Percentiles rank a stretch among this genome's conserved stretches.
Conservation (phyloP, 345 rosid species). For the Bretschneidera sinensis region DNA sequence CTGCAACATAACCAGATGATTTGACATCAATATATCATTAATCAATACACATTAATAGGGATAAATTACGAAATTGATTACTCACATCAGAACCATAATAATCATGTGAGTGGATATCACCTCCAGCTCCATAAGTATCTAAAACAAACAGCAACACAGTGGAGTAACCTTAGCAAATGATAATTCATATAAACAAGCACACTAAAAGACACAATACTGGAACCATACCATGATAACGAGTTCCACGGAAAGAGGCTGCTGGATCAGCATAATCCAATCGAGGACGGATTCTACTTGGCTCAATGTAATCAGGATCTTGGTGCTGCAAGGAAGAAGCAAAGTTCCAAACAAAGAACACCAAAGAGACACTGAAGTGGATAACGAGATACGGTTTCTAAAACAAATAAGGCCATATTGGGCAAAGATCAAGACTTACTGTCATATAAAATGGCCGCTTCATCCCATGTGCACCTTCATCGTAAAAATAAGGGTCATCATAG, state of each 20-base stretch:
- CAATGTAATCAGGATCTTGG: conserved; percentile 42
- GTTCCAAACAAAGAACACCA: neutral
- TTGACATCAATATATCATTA: conserved; percentile 7
- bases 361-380: neutral
- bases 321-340: conserved; percentile 32
- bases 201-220: conserved; percentile 4
- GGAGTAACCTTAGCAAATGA: conserved; percentile 1
- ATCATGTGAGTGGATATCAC: conserved; percentile 37
- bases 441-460: conserved; percentile 45
- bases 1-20: conserved; percentile 29
- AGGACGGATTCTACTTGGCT: conserved; percentile 37
- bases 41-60: conserved; percentile 1
- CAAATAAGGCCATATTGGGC: neutral
- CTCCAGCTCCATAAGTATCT: conserved; percentile 37
- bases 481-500: conserved; percentile 37
- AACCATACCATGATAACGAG: conserved; percentile 38
- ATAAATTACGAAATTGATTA: conserved; percentile 10
- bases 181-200: conserved; percentile 2
- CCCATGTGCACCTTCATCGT: conserved; percentile 37
- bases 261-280: conserved; percentile 43
- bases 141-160: conserved; percentile 22
- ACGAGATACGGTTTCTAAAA: neutral
- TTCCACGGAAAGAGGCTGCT: conserved; percentile 29
- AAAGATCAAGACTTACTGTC: conserved; percentile 24
- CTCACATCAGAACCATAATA: conserved; percentile 50